Conservation (phyloP, 208 protist genomes). For the Willaertia magna region DNA sequence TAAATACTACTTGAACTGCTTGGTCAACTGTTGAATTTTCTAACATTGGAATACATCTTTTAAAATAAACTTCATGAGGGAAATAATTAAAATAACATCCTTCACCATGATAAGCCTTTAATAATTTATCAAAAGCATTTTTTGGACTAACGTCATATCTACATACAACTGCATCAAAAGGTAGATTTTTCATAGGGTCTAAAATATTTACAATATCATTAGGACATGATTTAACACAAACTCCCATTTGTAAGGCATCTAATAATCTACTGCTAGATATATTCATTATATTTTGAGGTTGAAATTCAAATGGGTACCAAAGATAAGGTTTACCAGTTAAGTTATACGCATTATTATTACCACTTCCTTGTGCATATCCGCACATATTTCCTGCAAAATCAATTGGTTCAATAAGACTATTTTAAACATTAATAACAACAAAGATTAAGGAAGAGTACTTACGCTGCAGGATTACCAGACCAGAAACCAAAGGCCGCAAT, state of each 20-base stretch:
- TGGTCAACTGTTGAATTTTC: neutral
- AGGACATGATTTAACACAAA: neutral
- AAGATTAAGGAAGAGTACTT: neutral
- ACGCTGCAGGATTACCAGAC: constrained; percentile 25
- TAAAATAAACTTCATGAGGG: neutral
- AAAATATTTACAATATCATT: neutral
- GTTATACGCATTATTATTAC: neutral
- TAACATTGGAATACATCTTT: neutral
- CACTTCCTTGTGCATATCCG: neutral
- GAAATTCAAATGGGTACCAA: neutral
- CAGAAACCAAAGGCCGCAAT: constrained; percentile 33
- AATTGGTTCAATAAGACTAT: neutral
- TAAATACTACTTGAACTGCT: neutral
- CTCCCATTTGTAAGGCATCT: neutral
- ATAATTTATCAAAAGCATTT: neutral
- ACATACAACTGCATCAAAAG: neutral
- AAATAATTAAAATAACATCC: constrained; percentile 5
- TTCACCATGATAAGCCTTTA: neutral
- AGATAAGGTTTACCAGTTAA: neutral
- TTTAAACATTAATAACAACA: neutral
- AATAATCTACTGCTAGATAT: neutral
- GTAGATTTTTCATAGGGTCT: neutral
- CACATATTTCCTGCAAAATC: neutral
- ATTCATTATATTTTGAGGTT: neutral
- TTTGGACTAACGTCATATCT: neutral